phyloP scores from a whole-genome alignment of 192 early-diverging fungal genomes.

The Rhizophagus sp. region DNA sequence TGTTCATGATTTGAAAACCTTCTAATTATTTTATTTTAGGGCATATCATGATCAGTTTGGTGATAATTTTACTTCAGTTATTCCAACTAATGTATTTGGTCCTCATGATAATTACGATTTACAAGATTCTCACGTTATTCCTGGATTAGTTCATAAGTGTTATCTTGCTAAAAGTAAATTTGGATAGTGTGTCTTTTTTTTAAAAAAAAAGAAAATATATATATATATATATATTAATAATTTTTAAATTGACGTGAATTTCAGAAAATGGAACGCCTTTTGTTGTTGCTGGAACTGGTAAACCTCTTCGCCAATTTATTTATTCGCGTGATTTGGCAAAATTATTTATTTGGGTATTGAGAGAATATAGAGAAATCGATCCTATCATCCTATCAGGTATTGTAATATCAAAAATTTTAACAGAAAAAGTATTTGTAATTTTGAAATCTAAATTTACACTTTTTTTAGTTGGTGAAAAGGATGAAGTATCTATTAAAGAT shows the following conservation, averaged over 20 bases:
- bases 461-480: constrained; percentile 66
- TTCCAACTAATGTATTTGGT: constrained; percentile 84
- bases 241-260: constrained; percentile 17
- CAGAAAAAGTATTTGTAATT: not conserved
- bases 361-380: constrained; percentile 77
- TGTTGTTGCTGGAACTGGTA: constrained; percentile 71
- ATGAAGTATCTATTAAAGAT: constrained; percentile 77
- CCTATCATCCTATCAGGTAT: constrained; percentile 82
- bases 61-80: constrained; percentile 75
- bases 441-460: not conserved
- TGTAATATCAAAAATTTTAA: not conserved
- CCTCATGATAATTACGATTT: constrained; percentile 79
- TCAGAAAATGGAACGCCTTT: constrained; percentile 70
- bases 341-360: constrained; percentile 78
- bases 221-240: not conserved
- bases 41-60: constrained; percentile 80
- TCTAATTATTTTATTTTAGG: constrained; percentile 34
- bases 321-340: constrained; percentile 79
- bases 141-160: constrained; percentile 81
- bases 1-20: not conserved
- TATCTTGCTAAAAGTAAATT: constrained; percentile 69
- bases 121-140: constrained; percentile 79
- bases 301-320: constrained; percentile 81
- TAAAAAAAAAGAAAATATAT: not conserved
- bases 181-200: constrained; percentile 22